phyloP scores from a whole-genome alignment of 2,329 filamentous ascomycete species.

The Pseudohalonectria lignicola region DNA sequence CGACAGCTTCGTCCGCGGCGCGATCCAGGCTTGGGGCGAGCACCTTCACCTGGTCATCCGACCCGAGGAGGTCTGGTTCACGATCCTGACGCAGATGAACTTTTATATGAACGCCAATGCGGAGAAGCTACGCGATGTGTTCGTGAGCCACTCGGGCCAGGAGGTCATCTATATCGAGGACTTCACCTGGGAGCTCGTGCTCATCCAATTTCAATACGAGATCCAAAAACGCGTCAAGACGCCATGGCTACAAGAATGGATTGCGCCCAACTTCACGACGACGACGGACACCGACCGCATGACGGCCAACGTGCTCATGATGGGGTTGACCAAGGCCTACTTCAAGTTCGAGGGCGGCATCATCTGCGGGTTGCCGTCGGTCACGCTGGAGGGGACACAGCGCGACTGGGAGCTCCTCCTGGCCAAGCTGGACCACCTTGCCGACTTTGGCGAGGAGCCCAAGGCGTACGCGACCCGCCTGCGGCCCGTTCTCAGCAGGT shows the following conservation, averaged over 20 bases:
- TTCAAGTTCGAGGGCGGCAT: conserved; percentile 24
- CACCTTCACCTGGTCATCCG: conserved; percentile 38
- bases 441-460: conserved; percentile 30
- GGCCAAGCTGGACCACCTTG: conserved; percentile 28
- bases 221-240: conserved; percentile 27
- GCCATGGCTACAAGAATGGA: conserved; percentile 28
- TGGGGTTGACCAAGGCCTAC: conserved; percentile 29
- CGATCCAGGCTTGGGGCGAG: conserved; percentile 34
- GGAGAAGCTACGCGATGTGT: conserved; percentile 30
- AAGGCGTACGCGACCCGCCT: conserved; percentile 25
- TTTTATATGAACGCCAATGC: conserved; percentile 36
- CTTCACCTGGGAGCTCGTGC: conserved; percentile 10
- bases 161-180: conserved; percentile 24
- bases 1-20: conserved; percentile 31
- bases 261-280: conserved; percentile 30
- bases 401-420: conserved; percentile 29
- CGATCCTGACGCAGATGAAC: conserved; percentile 39
- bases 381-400: conserved; percentile 26
- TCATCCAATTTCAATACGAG: conserved; percentile 22
- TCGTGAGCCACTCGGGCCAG: conserved; percentile 32
- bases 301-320: conserved; percentile 30
- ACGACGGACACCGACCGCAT: conserved; percentile 24
- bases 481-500: conserved; percentile 29
- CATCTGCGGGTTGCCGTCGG: conserved; percentile 29
- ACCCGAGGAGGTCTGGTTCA: conserved; percentile 45